phyloP scores from a whole-genome alignment of 1,139 yeast species.

The Pichia kudriavzevii region DNA sequence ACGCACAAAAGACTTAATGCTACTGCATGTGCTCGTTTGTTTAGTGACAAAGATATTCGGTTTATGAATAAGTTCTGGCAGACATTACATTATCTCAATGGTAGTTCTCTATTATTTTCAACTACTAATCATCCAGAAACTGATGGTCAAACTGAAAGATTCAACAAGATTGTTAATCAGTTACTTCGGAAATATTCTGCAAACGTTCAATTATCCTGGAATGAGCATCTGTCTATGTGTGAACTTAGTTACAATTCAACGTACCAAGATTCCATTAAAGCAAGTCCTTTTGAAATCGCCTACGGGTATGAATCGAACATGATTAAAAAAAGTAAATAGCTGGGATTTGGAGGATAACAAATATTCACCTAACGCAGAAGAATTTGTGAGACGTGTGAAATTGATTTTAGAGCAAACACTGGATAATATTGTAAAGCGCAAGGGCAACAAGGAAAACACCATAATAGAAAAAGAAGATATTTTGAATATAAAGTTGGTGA shows the following conservation, averaged over 20 bases:
- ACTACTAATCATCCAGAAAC: not conserved
- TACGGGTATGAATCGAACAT: not conserved
- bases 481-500: not conserved
- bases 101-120: not conserved
- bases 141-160: not conserved
- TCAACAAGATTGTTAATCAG: not conserved
- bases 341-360: not conserved
- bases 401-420: not conserved
- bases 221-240: not conserved
- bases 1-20: not conserved
- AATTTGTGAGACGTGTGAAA: not conserved
- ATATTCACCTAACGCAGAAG: not conserved
- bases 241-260: not conserved
- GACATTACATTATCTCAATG: not conserved
- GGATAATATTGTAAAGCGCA: not conserved
- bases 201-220: not conserved
- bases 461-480: not conserved
- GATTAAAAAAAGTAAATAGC: not conserved
- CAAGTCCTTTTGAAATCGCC: not conserved
- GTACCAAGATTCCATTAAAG: not conserved
- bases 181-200: not conserved
- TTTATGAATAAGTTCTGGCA: not conserved
- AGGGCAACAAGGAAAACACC: not conserved
- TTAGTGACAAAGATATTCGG: not conserved
- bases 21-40: not conserved